phyloP scores from a whole-genome alignment of 2,329 filamentous ascomycete species.

The Sclerotiophoma versabilis region DNA sequence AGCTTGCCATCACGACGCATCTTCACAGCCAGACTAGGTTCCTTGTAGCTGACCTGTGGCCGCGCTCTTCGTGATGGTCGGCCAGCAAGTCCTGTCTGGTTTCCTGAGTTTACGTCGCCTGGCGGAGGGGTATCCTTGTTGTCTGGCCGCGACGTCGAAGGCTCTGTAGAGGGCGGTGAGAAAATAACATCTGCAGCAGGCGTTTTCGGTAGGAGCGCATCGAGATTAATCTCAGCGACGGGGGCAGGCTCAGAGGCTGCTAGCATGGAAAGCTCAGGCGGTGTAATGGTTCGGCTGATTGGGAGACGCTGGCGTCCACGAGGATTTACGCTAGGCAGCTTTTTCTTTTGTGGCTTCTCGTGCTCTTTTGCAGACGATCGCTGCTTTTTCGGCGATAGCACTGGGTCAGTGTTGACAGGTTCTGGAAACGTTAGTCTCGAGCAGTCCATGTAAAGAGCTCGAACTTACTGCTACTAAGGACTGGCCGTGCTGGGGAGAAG shows the following conservation, averaged over 20 bases:
- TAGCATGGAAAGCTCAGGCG: constrained; percentile 28
- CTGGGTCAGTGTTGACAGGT: constrained; percentile 57
- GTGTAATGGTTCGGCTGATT: constrained; percentile 33
- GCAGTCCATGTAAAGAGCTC: constrained; percentile 17
- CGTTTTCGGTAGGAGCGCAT: constrained; percentile 50
- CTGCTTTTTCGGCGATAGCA: constrained; percentile 53
- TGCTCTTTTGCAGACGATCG: constrained; percentile 34
- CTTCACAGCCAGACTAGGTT: constrained; percentile 57
- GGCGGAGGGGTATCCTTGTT: constrained; percentile 55
- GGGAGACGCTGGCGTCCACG: constrained; percentile 34
- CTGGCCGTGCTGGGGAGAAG: constrained; percentile 39
- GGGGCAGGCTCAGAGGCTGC: constrained; percentile 31
- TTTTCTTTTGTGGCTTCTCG: constrained; percentile 40
- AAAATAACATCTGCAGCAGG: constrained; percentile 50
- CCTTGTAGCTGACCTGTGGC: constrained; percentile 58
- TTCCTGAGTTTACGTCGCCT: constrained; percentile 46
- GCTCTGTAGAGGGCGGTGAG: constrained; percentile 54
- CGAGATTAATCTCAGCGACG: constrained; percentile 42
- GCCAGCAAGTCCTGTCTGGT: constrained; percentile 41
- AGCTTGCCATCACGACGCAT: constrained; percentile 58
- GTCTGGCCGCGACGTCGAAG: constrained; percentile 47
- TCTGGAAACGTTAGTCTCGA: constrained; percentile 47
- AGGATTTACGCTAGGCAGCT: constrained; percentile 26
- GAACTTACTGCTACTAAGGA: constrained; percentile 53
- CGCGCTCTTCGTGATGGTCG: constrained; percentile 56